Conservation (phyloP, 2,329 filamentous ascomycete species). For the Colletotrichum theobromicola region DNA sequence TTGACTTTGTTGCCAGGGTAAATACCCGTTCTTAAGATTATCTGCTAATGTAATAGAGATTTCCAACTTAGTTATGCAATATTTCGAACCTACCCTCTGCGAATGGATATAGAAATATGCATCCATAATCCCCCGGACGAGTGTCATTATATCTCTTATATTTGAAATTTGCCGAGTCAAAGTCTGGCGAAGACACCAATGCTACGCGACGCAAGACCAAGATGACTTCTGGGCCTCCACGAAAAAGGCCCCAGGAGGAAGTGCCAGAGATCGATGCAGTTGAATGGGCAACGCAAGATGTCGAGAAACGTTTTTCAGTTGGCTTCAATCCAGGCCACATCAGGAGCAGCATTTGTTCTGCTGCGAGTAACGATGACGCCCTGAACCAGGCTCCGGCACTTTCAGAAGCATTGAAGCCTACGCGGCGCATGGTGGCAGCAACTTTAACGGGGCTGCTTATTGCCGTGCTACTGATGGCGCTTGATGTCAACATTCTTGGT, state of each 20-base stretch:
- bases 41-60: not conserved
- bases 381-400: not conserved
- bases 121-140: not conserved
- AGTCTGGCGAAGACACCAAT: accelerated
- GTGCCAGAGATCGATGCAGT: not conserved
- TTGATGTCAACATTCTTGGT: not conserved
- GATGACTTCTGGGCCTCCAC: not conserved
- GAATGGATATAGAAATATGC: not conserved
- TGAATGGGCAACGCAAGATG: not conserved
- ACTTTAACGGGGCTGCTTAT: not conserved
- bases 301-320: not conserved
- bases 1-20: not conserved
- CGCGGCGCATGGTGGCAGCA: not conserved
- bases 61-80: not conserved
- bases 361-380: not conserved
- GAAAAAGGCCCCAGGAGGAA: not conserved
- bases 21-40: not conserved
- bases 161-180: not conserved
- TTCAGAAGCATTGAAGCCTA: not conserved
- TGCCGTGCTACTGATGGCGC: not conserved
- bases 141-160: not conserved
- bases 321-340: not conserved
- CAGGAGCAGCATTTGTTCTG: not conserved
- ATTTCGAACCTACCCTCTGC: not conserved
- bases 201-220: not conserved